Evolutionary conservation across 148 eudicot genomes (phyloP).

Genomic region (Cornus florida): DNA sequence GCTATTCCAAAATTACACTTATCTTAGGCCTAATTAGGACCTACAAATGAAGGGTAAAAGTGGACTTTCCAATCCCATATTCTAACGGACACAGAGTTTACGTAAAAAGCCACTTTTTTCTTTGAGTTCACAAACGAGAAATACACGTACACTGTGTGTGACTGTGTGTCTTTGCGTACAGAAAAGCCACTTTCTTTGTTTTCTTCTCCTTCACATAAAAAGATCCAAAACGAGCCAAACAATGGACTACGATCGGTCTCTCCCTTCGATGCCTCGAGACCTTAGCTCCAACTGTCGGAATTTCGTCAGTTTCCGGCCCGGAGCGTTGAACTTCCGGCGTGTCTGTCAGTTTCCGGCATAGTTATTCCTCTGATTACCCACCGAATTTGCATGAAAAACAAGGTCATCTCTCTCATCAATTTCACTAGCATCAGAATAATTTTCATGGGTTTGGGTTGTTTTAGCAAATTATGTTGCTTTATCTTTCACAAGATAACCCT

Average conservation of each 20-base stretch:
- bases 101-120: too few species aligned
- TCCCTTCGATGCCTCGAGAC: constrained; percentile 13
- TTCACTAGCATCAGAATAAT: background rate
- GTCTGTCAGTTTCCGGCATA: constrained; percentile 17
- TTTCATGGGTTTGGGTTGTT: constrained; percentile 2
- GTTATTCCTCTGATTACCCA: background rate
- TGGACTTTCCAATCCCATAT: too few species aligned
- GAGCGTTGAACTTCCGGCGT: constrained; percentile 16
- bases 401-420: constrained; percentile 12
- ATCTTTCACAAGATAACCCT: background rate
- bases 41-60: too few species aligned
- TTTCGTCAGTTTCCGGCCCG: constrained; percentile 7
- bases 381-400: background rate
- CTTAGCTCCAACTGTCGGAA: constrained; percentile 8
- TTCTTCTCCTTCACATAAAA: constrained; percentile 17
- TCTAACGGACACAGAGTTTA: too few species aligned
- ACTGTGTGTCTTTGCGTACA: background rate
- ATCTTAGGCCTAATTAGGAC: too few species aligned
- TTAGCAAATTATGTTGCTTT: background rate
- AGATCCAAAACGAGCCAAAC: background rate
- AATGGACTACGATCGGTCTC: constrained; percentile 23
- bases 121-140: background rate
- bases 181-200: constrained; percentile 16
- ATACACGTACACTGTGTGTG: background rate
- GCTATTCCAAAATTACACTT: too few species aligned